Evolutionary conservation across 2,329 filamentous ascomycete genomes (phyloP), one percentile per base, ranked within the genome.

Genomic region (Beauveria australis): DNA sequence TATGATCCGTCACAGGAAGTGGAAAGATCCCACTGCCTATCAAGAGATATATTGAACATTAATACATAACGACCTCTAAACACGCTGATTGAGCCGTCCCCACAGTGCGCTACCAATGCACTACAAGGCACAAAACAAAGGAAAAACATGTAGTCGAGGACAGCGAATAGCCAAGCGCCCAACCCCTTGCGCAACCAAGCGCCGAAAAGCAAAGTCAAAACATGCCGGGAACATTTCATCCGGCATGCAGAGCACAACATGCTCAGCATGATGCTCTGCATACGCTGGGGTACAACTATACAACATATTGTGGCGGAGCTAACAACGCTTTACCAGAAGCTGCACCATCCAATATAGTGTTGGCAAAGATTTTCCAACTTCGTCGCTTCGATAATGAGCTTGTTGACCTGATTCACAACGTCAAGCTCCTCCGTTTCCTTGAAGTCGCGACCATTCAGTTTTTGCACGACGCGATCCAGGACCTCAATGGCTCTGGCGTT

Each of bases 271-370:
- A 41, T 8, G 40, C 41, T n/a, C 41, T 43, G 41, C 41, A 43
- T 10, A n/a, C 41, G 3, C 3, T n/a, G 18, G 18, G 3, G 16
- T n/a, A n/a, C 4, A 43, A 37, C 5, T 37, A 37, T 37, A 37
- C 41, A 43, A 43, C n/a, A 19, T 19, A 19, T 19, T 43, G 41
- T 22, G 43, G 19, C 19, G 28, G 7, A 54, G 24, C 22, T 10
- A 5, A 41, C 5, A 57, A 52, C 33, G 24, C 24, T 37, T 48
- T 75, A 97, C 93, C 93, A 97, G 81, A 97, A 97, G 75, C 91
- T 95, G 76, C 93, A 97, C 93, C 93, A 97, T 65, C 94, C 94
- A 68, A 97, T 96, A 73, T 97, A 99, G 78, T 97, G 94, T 79
- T 97, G 94, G 73, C 94, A 99, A 63, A 99, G 79, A 73, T 97